Conservation (phyloP, 208 protist species). For the Zelonia costaricensis region DNA sequence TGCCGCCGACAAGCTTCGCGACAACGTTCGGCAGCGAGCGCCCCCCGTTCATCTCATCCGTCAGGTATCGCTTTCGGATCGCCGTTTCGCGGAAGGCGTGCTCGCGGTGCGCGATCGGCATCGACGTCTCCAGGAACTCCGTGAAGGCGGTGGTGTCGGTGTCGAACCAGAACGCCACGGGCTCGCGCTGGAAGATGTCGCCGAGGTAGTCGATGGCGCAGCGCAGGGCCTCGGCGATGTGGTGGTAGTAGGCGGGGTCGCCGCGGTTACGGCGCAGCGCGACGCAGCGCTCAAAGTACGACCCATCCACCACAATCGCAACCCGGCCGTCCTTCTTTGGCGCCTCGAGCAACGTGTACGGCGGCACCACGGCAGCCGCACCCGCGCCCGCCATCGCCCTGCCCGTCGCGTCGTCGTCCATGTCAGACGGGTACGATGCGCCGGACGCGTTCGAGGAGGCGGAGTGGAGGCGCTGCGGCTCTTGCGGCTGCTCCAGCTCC, state of each 20-base stretch:
- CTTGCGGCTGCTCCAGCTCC: background rate
- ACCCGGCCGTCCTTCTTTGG: slow-evolving; percentile 48
- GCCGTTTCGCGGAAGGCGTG: slow-evolving; percentile 52
- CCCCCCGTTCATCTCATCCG: slow-evolving; percentile 84
- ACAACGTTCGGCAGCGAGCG: slow-evolving; percentile 74
- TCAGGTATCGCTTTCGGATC: slow-evolving; percentile 58
- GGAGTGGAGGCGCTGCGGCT: background rate
- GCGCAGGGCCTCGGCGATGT: slow-evolving; percentile 48
- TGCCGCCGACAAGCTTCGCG: slow-evolving; percentile 74
- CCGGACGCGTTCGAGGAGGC: background rate
- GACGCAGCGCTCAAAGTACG: slow-evolving; percentile 87
- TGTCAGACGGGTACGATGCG: background rate
- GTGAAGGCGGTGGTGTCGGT: slow-evolving; percentile 74
- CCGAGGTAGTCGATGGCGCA: slow-evolving; percentile 79
- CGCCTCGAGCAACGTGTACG: slow-evolving; percentile 36
- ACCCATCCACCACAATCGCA: slow-evolving; percentile 80
- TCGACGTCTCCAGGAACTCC: slow-evolving; percentile 76
- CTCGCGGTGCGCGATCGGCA: slow-evolving; percentile 68
- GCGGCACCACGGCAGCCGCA: slow-evolving; percentile 19
- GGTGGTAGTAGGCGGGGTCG: slow-evolving; percentile 56
- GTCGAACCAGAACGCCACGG: slow-evolving; percentile 88
- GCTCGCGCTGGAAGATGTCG: slow-evolving; percentile 72
- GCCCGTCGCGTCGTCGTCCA: background rate
- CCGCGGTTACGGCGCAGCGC: slow-evolving; percentile 24
- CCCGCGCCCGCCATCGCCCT: background rate